These are phyloP conservation scores for Trifolium pratense DNA, from an alignment of 306 rosid species.

Conservation along the genomic window DNA sequence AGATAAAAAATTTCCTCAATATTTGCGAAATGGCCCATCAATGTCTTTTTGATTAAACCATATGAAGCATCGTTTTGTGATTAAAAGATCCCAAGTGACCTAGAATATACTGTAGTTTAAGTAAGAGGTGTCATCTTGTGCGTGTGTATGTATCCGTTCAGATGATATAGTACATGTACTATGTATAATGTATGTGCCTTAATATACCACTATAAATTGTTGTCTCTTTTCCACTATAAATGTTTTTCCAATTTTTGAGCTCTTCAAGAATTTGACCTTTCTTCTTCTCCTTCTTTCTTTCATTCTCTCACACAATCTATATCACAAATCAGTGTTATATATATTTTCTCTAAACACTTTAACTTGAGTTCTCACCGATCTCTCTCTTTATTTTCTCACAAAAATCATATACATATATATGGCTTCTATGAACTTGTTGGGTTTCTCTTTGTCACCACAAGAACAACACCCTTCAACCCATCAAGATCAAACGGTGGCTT, in stretches of 20 bases:
- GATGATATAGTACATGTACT: not conserved
- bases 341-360: conserved; percentile 5
- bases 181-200: conserved; percentile 13
- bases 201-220: conserved; percentile 37
- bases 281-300: conserved; percentile 32
- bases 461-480: conserved; percentile 56
- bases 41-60: not conserved
- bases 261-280: conserved; percentile 53
- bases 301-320: conserved; percentile 25
- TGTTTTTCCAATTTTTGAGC: conserved; percentile 40
- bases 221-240: conserved; percentile 41
- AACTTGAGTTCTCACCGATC: not conserved
- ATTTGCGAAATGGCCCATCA: not conserved
- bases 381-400: conserved; percentile 1
- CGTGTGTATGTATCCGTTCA: not conserved
- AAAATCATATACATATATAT: conserved; percentile 20
- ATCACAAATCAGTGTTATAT: conserved; percentile 9
- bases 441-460: conserved; percentile 91
- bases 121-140: not conserved
- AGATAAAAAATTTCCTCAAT: too few species aligned
- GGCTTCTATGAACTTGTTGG: conserved; percentile 90
- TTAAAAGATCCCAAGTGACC: not conserved
- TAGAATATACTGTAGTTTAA: not conserved
- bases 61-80: not conserved
- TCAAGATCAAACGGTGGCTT: conserved; percentile 47